phyloP scores from a whole-genome alignment of 768 basidiomycete genomes.

The Phanerochaete sordida region DNA sequence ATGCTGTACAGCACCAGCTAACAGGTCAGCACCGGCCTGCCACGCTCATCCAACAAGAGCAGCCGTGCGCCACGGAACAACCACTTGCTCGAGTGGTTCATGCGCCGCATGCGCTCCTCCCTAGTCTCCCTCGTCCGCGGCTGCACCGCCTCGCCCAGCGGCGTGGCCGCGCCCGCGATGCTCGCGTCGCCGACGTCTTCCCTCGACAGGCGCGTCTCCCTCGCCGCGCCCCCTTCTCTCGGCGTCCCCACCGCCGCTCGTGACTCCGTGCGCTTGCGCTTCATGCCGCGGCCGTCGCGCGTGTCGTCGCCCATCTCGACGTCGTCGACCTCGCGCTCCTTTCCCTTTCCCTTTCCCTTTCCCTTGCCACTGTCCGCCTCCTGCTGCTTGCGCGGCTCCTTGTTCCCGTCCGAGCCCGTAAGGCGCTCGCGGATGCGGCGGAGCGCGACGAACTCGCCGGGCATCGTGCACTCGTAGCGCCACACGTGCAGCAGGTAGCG shows the following conservation, averaged over 20 bases:
- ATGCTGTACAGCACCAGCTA: not conserved
- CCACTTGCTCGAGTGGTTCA: not conserved
- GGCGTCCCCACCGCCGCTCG: not conserved
- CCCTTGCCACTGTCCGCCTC: not conserved
- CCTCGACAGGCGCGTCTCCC: not conserved
- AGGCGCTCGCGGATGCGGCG: not conserved
- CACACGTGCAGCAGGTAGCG: conserved; percentile 52
- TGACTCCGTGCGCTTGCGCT: not conserved
- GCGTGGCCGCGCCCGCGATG: not conserved
- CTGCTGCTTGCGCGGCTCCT: not conserved
- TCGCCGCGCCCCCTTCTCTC: not conserved
- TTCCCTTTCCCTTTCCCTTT: not conserved
- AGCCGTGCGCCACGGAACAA: not conserved
- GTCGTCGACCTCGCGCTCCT: not conserved
- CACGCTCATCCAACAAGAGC: not conserved
- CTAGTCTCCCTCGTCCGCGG: not conserved
- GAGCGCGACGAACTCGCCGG: not conserved
- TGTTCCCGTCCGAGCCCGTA: not conserved
- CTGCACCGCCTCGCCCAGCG: not conserved
- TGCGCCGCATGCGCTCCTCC: not conserved
- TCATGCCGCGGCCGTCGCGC: not conserved
- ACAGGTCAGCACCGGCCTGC: not conserved
- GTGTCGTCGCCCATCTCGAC: not conserved
- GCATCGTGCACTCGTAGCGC: conserved; percentile 25
- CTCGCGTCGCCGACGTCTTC: no score